Conservation (phyloP, 2,329 filamentous ascomycete species). For the Scedosporium minutisporum region DNA sequence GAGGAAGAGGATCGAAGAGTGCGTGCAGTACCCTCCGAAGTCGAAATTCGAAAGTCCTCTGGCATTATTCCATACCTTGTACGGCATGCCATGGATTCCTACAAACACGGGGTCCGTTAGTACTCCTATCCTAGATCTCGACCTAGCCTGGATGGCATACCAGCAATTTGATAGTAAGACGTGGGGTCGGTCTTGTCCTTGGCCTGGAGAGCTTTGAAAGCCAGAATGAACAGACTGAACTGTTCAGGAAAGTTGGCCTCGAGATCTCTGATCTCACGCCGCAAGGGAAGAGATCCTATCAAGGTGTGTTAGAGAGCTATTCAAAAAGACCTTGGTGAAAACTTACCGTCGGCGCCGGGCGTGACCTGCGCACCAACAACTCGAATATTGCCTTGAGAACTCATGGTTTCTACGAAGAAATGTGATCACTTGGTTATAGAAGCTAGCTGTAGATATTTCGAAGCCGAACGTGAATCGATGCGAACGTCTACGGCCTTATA, state of each 20-base stretch:
- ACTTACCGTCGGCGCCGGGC: not conserved
- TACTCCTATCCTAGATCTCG: not conserved
- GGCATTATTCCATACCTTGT: constrained; percentile 41
- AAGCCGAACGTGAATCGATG: too few species aligned
- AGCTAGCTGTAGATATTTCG: too few species aligned
- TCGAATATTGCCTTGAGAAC: not conserved
- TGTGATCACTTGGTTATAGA: too few species aligned
- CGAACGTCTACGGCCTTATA: too few species aligned
- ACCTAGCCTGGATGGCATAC: constrained; percentile 32
- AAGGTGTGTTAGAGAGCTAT: not conserved
- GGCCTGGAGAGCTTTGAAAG: constrained; percentile 61
- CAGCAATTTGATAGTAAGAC: constrained; percentile 72
- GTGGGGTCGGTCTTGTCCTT: constrained; percentile 53
- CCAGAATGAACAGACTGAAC: constrained; percentile 71
- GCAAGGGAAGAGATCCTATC: constrained; percentile 17
- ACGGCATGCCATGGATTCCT: constrained; percentile 77
- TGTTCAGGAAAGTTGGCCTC: constrained; percentile 47
- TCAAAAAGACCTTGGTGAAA: not conserved
- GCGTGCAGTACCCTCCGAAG: constrained; percentile 48
- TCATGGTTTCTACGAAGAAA: not conserved
- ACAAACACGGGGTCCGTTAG: not conserved
- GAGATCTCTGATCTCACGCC: constrained; percentile 61
- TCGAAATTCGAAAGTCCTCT: constrained; percentile 13
- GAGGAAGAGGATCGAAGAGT: constrained; percentile 50
- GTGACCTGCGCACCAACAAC: not conserved